Percentiles rank a stretch among this genome's conserved stretches.
Evolutionary conservation across 768 basidiomycete species (phyloP).

Genomic region (Podaxis pistillaris): DNA sequence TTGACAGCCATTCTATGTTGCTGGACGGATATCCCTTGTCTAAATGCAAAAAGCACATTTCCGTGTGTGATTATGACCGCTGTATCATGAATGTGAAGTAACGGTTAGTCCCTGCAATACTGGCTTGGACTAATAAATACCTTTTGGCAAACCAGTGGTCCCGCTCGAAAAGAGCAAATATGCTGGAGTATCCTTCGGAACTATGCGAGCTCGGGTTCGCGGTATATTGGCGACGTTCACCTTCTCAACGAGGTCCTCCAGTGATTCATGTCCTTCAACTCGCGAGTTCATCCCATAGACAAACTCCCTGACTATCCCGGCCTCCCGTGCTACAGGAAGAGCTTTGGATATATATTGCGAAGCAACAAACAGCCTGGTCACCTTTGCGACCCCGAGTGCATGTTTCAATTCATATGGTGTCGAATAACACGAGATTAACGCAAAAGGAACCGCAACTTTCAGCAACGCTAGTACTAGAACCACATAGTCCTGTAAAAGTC

Average conservation of each 20-base stretch:
- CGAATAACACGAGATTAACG: constrained; percentile 33
- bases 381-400: constrained; percentile 29
- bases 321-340: constrained; percentile 30
- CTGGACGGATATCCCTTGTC: constrained; percentile 32
- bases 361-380: constrained; percentile 32
- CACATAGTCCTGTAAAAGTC: constrained; percentile 29
- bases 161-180: constrained; percentile 77
- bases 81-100: constrained; percentile 20
- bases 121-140: constrained; percentile 24
- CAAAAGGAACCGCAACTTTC: constrained; percentile 28
- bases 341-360: constrained; percentile 26
- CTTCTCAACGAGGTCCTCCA: constrained; percentile 38
- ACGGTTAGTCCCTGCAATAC: not conserved
- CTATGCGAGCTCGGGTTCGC: constrained; percentile 40
- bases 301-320: constrained; percentile 34
- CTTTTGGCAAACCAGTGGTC: constrained; percentile 74
- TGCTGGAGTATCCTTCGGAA: constrained; percentile 51
- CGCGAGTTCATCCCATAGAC: constrained; percentile 50
- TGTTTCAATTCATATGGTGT: constrained; percentile 35
- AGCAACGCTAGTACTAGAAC: constrained; percentile 29
- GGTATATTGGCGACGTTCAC: constrained; percentile 35
- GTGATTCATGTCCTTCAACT: constrained; percentile 30
- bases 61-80: constrained; percentile 71
- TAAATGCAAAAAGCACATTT: constrained; percentile 47
- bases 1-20: constrained; percentile 27